Conservation (phyloP, 2,329 filamentous ascomycete species). For the Lasiodiplodia hormozganensis region DNA sequence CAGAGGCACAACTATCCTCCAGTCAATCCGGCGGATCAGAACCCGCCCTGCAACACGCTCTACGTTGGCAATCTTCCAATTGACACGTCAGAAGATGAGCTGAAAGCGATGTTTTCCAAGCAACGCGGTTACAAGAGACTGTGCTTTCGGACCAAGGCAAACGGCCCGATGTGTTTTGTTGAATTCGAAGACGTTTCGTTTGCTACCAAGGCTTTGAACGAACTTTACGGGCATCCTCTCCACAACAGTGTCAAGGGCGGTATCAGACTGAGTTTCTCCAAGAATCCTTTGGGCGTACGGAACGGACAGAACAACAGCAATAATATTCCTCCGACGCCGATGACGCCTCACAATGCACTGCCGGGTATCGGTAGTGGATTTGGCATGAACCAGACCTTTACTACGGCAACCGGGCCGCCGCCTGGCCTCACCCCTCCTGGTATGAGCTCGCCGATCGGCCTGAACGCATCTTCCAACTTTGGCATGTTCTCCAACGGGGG, state of each 20-base stretch:
- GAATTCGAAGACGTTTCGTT: constrained; percentile 95
- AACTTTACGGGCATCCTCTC: constrained; percentile 84
- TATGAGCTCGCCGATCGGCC: constrained; percentile 52
- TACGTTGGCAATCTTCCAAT: constrained; percentile 97
- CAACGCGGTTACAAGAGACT: constrained; percentile 94
- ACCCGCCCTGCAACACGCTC: constrained; percentile 95
- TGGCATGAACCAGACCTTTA: constrained; percentile 64
- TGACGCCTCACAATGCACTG: constrained; percentile 60
- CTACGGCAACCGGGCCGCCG: constrained; percentile 76
- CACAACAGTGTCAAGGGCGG: constrained; percentile 95
- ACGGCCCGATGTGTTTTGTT: constrained; percentile 98
- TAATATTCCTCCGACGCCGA: constrained; percentile 56
- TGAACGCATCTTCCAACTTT: constrained; percentile 42
- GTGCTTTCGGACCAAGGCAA: constrained; percentile 92
- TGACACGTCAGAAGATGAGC: constrained; percentile 91
- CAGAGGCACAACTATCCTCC: constrained; percentile 76
- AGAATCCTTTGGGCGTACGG: constrained; percentile 93
- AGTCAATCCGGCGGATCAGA: constrained; percentile 93
- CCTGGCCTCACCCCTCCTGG: constrained; percentile 84
- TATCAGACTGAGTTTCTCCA: constrained; percentile 94
- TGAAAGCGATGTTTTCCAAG: constrained; percentile 91
- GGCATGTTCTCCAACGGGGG: constrained; percentile 47
- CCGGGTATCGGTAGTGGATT: constrained; percentile 64
- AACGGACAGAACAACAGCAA: constrained; percentile 69
- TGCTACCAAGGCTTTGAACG: constrained; percentile 87